These are phyloP conservation scores for Tetragonia tetragonoides DNA, from an alignment of 148 eudicot genomes.

Conservation along the genomic window DNA sequence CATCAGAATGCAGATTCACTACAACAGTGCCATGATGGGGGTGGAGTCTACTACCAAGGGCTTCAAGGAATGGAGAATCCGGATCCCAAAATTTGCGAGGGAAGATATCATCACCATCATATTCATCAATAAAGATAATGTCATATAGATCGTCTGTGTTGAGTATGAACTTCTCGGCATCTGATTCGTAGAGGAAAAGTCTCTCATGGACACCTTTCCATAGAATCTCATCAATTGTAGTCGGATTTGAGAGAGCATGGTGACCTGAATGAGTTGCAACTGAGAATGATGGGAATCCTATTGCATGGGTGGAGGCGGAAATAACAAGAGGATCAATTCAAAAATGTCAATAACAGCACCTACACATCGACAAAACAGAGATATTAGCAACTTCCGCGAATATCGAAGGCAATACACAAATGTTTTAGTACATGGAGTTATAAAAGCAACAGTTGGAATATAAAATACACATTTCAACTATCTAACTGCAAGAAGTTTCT, in stretches of 20 bases:
- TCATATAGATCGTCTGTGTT: slow-evolving; percentile 52
- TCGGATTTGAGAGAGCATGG: slow-evolving; percentile 41
- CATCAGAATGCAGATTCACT: slow-evolving; percentile 87
- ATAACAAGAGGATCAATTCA: slow-evolving; percentile 92
- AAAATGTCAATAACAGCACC: slow-evolving; percentile 80
- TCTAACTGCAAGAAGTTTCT: neutral
- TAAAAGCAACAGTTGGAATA: neutral
- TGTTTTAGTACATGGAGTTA: neutral
- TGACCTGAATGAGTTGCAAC: slow-evolving; percentile 47
- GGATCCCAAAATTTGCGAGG: slow-evolving; percentile 89
- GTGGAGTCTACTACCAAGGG: slow-evolving; percentile 57
- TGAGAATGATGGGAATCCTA: slow-evolving; percentile 85
- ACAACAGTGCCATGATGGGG: slow-evolving; percentile 94
- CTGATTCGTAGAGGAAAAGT: slow-evolving; percentile 67
- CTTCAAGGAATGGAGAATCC: slow-evolving; percentile 65
- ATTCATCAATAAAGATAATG: slow-evolving; percentile 84
- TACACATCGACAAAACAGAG: slow-evolving; percentile 24
- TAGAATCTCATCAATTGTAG: slow-evolving; percentile 46
- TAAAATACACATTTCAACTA: neutral
- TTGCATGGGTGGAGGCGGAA: slow-evolving; percentile 71
- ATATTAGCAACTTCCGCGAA: slow-evolving; percentile 1
- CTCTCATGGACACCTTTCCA: slow-evolving; percentile 98
- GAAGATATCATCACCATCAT: slow-evolving; percentile 83
- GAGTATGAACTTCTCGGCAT: slow-evolving; percentile 77
- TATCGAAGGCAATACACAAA: neutral